These are phyloP conservation scores for Salix caprea DNA, from an alignment of 345 rosid species.

Conservation along the genomic window DNA sequence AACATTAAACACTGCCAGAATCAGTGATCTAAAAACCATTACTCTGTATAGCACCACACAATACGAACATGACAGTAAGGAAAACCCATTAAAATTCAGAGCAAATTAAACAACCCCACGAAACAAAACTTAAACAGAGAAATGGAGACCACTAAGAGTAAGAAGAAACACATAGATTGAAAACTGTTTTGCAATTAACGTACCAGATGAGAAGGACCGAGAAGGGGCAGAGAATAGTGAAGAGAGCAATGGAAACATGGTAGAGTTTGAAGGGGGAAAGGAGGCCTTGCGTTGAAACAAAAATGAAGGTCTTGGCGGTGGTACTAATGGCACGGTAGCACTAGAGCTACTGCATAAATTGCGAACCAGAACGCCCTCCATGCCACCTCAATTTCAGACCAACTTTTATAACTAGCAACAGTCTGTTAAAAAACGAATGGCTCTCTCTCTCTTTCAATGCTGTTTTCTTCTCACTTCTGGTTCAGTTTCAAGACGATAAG, in stretches of 20 bases:
- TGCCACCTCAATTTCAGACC: background rate
- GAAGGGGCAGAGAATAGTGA: conserved; percentile 13
- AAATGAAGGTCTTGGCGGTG: background rate
- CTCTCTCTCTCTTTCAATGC: too few species aligned
- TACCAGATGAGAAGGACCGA: conserved; percentile 30
- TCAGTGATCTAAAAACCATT: background rate
- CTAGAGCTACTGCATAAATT: background rate
- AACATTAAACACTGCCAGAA: background rate
- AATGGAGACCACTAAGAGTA: background rate
- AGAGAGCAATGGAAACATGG: background rate
- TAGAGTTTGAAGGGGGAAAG: conserved; percentile 6
- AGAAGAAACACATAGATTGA: background rate
- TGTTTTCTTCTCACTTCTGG: too few species aligned
- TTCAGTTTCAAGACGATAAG: too few species aligned
- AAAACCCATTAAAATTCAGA: background rate
- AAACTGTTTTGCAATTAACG: background rate
- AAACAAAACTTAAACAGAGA: background rate
- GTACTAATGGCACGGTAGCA: background rate
- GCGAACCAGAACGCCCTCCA: conserved; percentile 3
- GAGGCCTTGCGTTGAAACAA: background rate
- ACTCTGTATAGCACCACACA: background rate
- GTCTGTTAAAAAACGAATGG: too few species aligned
- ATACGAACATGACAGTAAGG: background rate
- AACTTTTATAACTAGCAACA: too few species aligned
- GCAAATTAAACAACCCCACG: background rate